These are phyloP conservation scores for Brachypodium distachyon DNA, from an alignment of 202 grass and related monocot genomes.

Conservation along the genomic window DNA sequence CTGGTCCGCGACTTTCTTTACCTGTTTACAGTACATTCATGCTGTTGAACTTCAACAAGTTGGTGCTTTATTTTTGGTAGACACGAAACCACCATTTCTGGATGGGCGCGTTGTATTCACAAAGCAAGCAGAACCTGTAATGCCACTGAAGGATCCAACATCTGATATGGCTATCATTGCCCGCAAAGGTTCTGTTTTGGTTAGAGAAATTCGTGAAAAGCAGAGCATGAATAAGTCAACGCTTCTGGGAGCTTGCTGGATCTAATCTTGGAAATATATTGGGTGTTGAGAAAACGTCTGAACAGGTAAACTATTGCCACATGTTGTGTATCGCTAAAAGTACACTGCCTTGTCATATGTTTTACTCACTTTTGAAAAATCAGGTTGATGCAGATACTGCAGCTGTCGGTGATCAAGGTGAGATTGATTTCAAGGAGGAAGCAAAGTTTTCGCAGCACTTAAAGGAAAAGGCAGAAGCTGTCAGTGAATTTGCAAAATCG, in stretches of 20 bases:
- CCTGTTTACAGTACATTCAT: not conserved
- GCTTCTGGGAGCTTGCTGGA: conserved; percentile 98
- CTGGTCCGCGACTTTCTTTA: not conserved
- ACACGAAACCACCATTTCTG: conserved; percentile 92
- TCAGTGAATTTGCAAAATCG: conserved; percentile 96
- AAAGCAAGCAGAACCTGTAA: conserved; percentile 93
- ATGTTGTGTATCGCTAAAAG: not conserved
- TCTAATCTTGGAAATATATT: conserved; percentile 98
- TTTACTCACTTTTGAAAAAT: conserved; percentile 11
- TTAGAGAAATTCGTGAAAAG: conserved; percentile 96
- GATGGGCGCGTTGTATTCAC: conserved; percentile 94
- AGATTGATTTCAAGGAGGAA: conserved; percentile 95
- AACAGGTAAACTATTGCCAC: conserved; percentile 51
- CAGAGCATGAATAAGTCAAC: conserved; percentile 97
- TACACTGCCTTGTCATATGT: not conserved
- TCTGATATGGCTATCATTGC: conserved; percentile 98
- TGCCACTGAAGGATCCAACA: conserved; percentile 96
- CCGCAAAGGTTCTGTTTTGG: conserved; percentile 84
- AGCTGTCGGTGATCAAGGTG: conserved; percentile 86
- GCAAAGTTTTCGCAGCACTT: conserved; percentile 93
- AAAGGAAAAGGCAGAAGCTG: conserved; percentile 83
- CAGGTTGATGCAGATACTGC: conserved; percentile 97
- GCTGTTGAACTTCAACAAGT: conserved; percentile 7
- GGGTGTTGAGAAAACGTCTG: conserved; percentile 89
- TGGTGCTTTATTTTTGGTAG: conserved; percentile 31